Percentiles rank a stretch among this genome's conserved stretches.
phyloP scores from a whole-genome alignment of 495 filamentous ascomycete genomes.

The Xylaria telfairii region DNA sequence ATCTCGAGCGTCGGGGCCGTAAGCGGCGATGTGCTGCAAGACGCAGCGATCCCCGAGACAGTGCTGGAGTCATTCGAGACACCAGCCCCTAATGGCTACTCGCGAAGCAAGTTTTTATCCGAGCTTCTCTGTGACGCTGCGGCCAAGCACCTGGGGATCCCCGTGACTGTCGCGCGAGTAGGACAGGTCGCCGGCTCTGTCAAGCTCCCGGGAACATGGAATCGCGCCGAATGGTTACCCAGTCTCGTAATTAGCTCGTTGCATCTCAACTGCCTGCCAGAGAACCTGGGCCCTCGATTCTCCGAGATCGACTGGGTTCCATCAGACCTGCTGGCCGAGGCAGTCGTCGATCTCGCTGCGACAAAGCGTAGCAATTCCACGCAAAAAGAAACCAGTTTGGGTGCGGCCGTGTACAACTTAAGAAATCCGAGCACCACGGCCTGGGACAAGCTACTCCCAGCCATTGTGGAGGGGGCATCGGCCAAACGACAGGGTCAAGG shows the following conservation, averaged over 20 bases:
- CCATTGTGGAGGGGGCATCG: not conserved
- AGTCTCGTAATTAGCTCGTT: constrained; percentile 9
- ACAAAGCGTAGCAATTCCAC: not conserved
- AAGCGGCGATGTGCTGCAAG: not conserved
- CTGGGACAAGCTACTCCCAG: not conserved
- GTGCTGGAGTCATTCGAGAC: not conserved
- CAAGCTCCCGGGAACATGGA: not conserved
- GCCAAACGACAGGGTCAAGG: not conserved
- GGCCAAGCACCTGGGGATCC: not conserved
- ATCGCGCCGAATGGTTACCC: not conserved
- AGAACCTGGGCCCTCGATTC: not conserved
- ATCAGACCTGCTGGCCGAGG: not conserved
- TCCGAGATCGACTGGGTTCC: constrained; percentile 12
- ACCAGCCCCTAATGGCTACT: not conserved
- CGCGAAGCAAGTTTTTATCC: not conserved
- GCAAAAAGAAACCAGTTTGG: not conserved
- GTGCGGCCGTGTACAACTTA: not conserved
- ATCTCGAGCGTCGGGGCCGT: not conserved
- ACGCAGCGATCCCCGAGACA: not conserved
- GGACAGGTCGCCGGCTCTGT: not conserved
- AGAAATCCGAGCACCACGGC: not conserved
- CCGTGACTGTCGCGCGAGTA: constrained; percentile 4
- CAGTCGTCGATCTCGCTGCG: not conserved
- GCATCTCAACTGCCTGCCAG: not conserved
- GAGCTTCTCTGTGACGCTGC: not conserved